Evolutionary conservation across 2,329 filamentous ascomycete genomes (phyloP).

Genomic region (Penicillium sp.): DNA sequence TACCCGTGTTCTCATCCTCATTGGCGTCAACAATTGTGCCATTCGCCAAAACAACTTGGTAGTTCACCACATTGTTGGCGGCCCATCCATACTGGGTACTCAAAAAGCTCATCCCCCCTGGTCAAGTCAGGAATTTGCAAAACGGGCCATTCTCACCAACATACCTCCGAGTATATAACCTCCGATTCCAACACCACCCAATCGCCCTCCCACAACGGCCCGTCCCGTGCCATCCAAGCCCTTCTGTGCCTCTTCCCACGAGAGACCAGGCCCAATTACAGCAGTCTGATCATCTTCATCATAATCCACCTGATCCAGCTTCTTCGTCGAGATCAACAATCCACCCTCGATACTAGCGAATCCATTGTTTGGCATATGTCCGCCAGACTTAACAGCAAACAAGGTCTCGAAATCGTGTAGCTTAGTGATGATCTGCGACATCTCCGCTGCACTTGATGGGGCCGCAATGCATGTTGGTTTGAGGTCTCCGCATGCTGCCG

Average conservation of each 20-base stretch:
- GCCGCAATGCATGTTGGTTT: slow-evolving; percentile 50
- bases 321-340: slow-evolving; percentile 47
- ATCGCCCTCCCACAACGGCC: slow-evolving; percentile 45
- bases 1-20: slow-evolving; percentile 34
- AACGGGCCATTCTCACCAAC: slow-evolving; percentile 3
- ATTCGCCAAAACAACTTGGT: slow-evolving; percentile 50
- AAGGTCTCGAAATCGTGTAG: slow-evolving; percentile 50
- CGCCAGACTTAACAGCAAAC: slow-evolving; percentile 57
- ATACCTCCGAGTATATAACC: slow-evolving; percentile 48
- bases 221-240: slow-evolving; percentile 32
- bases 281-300: slow-evolving; percentile 40
- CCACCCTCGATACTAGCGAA: slow-evolving; percentile 49
- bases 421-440: slow-evolving; percentile 53
- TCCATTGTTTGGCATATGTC: slow-evolving; percentile 49
- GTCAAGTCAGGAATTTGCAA: neutral
- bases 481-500: slow-evolving; percentile 44
- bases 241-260: slow-evolving; percentile 37
- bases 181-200: slow-evolving; percentile 51
- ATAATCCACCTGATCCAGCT: slow-evolving; percentile 40
- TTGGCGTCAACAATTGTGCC: slow-evolving; percentile 46
- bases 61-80: slow-evolving; percentile 49
- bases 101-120: slow-evolving; percentile 49
- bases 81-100: slow-evolving; percentile 53
- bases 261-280: slow-evolving; percentile 37
- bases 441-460: slow-evolving; percentile 52